phyloP scores from a whole-genome alignment of 2,329 filamentous ascomycete species.

The Xylariaceae sp. region DNA sequence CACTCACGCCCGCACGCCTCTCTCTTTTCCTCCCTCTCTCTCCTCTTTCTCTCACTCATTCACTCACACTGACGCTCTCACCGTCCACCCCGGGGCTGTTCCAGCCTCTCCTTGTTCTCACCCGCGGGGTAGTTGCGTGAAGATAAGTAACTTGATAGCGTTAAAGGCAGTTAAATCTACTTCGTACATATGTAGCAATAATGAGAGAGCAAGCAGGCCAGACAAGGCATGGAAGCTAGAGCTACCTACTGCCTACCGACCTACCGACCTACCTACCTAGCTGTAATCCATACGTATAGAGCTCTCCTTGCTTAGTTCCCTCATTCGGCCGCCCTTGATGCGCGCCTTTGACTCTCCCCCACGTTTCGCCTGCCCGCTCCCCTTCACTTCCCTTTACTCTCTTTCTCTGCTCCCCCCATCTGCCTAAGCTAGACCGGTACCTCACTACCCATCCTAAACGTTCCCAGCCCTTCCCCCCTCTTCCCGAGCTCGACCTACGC shows the following conservation, averaged over 20 bases:
- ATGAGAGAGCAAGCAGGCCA: background rate
- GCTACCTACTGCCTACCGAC: background rate
- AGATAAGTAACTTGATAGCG: conserved; percentile 6
- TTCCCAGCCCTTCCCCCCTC: too few species aligned
- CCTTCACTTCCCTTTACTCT: conserved; percentile 2
- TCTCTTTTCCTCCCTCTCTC: background rate
- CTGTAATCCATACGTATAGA: background rate
- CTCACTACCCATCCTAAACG: too few species aligned
- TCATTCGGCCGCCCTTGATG: conserved; percentile 1
- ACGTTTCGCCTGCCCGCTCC: conserved; percentile 2
- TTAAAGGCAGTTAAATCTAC: conserved; percentile 1
- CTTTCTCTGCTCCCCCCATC: conserved; percentile 8
- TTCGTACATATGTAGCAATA: background rate
- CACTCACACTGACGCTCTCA: conserved; percentile 3
- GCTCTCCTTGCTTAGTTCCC: conserved; percentile 7
- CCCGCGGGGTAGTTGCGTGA: conserved; percentile 14
- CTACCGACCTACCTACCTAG: background rate
- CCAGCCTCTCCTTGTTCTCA: conserved; percentile 18
- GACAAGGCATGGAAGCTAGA: conserved; percentile 11
- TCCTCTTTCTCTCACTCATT: background rate
- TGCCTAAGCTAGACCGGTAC: background rate
- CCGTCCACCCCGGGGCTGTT: conserved; percentile 19
- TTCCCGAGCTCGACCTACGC: too few species aligned
- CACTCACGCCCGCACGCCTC: background rate
- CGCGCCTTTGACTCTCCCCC: conserved; percentile 6